Conservation (phyloP, 768 basidiomycete genomes). For the Strobilomyces confusus region DNA sequence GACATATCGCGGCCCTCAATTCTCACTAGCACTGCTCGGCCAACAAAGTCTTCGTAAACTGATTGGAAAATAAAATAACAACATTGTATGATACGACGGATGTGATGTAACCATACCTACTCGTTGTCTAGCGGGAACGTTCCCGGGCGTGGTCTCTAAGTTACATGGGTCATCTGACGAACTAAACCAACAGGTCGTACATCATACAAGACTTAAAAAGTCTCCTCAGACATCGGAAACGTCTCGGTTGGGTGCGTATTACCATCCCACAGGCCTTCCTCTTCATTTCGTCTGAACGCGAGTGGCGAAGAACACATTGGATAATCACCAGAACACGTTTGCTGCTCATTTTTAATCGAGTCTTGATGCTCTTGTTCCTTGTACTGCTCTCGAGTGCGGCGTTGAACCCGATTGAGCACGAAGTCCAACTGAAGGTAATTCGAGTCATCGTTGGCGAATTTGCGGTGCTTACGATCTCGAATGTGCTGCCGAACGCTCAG, state of each 20-base stretch:
- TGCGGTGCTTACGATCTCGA: slow-evolving; percentile 65
- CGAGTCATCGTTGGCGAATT: slow-evolving; percentile 70
- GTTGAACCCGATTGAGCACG: slow-evolving; percentile 59
- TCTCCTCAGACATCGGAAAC: slow-evolving; percentile 17
- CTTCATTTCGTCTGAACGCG: slow-evolving; percentile 4
- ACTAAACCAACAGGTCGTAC: slow-evolving; percentile 22
- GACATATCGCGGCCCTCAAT: not conserved
- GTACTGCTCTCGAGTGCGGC: slow-evolving; percentile 34
- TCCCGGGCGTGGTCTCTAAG: slow-evolving; percentile 11
- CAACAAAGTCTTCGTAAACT: too few species aligned
- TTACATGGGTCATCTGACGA: slow-evolving; percentile 20
- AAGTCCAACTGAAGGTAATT: slow-evolving; percentile 81
- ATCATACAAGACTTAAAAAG: slow-evolving; percentile 5
- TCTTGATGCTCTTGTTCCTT: slow-evolving; percentile 24
- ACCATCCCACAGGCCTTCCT: slow-evolving; percentile 22
- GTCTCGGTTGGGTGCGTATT: slow-evolving; percentile 21
- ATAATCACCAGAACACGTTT: slow-evolving; percentile 17
- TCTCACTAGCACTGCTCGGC: too few species aligned
- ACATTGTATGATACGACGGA: too few species aligned
- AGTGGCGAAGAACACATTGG: slow-evolving; percentile 22
- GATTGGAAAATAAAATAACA: too few species aligned
- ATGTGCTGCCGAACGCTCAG: slow-evolving; percentile 55
- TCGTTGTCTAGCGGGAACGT: not conserved
- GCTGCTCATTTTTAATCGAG: slow-evolving; percentile 7
- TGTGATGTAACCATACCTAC: too few species aligned